phyloP scores from a whole-genome alignment of 768 basidiomycete genomes.

The Podaxis sp. region DNA sequence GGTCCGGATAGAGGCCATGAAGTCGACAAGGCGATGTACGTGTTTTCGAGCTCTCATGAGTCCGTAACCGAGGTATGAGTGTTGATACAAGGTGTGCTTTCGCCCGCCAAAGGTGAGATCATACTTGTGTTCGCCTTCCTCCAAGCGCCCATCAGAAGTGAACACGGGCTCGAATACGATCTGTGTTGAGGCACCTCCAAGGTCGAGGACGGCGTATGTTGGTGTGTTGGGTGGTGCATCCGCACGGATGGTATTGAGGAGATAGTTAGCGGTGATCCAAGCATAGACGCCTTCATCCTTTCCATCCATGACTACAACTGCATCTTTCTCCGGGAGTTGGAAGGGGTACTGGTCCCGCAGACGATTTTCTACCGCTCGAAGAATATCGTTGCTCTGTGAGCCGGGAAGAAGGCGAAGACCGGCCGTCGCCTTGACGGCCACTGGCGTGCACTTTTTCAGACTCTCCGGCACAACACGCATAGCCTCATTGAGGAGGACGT shows the following conservation, averaged over 20 bases:
- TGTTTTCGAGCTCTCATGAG: conserved; percentile 82
- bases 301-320: conserved; percentile 91
- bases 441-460: conserved; percentile 73
- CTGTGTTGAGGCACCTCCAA: conserved; percentile 96
- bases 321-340: conserved; percentile 43
- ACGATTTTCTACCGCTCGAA: conserved; percentile 64
- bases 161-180: conserved; percentile 91
- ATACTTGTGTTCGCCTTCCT: conserved; percentile 91
- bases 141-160: conserved; percentile 33
- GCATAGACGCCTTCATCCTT: conserved; percentile 97
- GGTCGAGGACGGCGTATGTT: conserved; percentile 89
- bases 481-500: conserved; percentile 78
- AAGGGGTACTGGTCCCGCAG: conserved; percentile 67
- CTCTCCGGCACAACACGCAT: conserved; percentile 66
- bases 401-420: conserved; percentile 73
- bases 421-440: conserved; percentile 91
- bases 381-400: conserved; percentile 60
- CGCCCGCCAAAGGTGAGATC: conserved; percentile 70
- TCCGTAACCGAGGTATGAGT: conserved; percentile 97
- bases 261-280: conserved; percentile 97
- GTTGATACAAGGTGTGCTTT: conserved; percentile 83
- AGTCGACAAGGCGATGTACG: conserved; percentile 89
- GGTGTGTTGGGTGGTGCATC: conserved; percentile 34
- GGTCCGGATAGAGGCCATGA: conserved; percentile 54
- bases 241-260: conserved; percentile 68